phyloP scores from a whole-genome alignment of 768 basidiomycete genomes.

The Calocybe gangraenosa region DNA sequence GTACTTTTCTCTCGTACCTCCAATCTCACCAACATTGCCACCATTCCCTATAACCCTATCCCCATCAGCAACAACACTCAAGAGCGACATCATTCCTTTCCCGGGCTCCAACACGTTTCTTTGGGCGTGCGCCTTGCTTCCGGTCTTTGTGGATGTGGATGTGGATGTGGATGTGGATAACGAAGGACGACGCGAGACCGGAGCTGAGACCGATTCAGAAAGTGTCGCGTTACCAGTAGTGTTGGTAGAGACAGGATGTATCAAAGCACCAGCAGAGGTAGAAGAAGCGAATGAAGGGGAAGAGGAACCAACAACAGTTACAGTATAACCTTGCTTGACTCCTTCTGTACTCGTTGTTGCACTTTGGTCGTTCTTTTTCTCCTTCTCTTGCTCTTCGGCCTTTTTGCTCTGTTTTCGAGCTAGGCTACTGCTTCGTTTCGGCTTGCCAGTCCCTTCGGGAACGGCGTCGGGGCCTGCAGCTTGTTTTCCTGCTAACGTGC shows the following conservation, averaged over 20 bases:
- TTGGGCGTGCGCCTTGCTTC: background rate
- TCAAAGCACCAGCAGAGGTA: too few relatives aligned
- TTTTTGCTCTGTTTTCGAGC: background rate
- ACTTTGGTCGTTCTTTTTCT: background rate
- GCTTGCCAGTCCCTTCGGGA: background rate
- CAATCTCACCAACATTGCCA: conserved; percentile 8
- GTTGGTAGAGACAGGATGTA: too few relatives aligned
- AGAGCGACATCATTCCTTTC: conserved; percentile 45
- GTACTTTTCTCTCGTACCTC: conserved; percentile 9
- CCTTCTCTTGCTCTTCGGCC: background rate
- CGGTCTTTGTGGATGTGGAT: too few relatives aligned
- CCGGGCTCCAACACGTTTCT: conserved; percentile 9
- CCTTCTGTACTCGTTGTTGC: background rate
- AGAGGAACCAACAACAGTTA: background rate
- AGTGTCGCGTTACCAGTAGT: too few relatives aligned
- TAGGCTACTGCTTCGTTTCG: background rate
- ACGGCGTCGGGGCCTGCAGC: background rate
- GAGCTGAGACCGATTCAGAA: too few relatives aligned
- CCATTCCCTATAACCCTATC: background rate
- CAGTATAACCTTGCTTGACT: background rate
- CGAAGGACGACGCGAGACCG: too few relatives aligned
- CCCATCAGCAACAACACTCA: conserved; percentile 14
- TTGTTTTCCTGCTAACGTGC: background rate
- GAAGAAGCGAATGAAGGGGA: too few relatives aligned
- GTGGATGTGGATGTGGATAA: too few relatives aligned